Evolutionary conservation across 2,329 filamentous ascomycete species (phyloP), one percentile per base, ranked within the genome.

Genomic region (Fusarium sambucinum): DNA sequence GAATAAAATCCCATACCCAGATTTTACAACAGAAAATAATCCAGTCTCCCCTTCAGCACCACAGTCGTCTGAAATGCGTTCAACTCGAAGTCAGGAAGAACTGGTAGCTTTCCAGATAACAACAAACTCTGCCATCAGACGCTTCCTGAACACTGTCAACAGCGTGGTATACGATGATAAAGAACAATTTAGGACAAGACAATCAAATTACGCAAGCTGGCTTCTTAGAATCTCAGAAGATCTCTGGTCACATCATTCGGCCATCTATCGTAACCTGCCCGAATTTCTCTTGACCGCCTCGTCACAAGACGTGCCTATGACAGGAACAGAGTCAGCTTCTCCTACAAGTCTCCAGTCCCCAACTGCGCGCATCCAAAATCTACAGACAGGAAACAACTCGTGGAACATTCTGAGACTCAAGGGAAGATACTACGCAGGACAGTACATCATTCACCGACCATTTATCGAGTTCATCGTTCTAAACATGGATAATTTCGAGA

Each of bases 371-470:
- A 61, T 61, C 0, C 58, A 32, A 8, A 14, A 25, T 3, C 19
- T 61, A 0, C 55, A 50, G 0, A 45, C 68, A 1, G 67, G 69
- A 0, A 77, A 77, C n/a, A 71, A 76, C n/a, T 66, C 73, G 0
- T 77, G 75, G 76, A 77, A 77, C 10, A 72, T 77, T 0, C 25
- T 76, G 0, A 51, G 76, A 19, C 65, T 77, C 1, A 68, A 74
- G 27, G 75, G 76, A 1, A 56, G 76, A 6, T 77, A 76, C 21
- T 76, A 69, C 10, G 74, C 76, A 0, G 76, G 74, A 0, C 73
- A 76, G 17, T 76, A 77, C 35, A 76, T 77, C 7, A 76, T 77
- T 1, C 72, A 77, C 25, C 59, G 75, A 2, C 76, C 76, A 1
- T 74, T 77, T 11, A 64, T 77, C 10, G 74, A 77, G 10, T 75